Percentiles rank a stretch among this genome's conserved stretches.
Conservation (phyloP, 345 rosid species). For the Aquilaria yunnanensis region DNA sequence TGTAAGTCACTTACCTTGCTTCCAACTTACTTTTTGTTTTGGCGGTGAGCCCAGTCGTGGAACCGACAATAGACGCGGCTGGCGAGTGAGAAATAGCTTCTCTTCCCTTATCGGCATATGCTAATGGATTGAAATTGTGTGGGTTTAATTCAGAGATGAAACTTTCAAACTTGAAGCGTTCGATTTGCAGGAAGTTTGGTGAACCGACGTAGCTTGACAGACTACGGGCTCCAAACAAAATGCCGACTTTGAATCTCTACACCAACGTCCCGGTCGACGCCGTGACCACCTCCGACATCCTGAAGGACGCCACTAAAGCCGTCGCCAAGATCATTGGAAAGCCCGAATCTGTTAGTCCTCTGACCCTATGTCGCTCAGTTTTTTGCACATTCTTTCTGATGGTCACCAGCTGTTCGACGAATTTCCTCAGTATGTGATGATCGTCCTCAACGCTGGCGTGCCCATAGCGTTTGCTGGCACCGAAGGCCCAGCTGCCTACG, state of each 20-base stretch:
- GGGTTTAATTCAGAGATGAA: too few species aligned
- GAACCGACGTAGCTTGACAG: too few species aligned
- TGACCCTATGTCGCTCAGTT: not conserved
- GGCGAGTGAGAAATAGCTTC: too few species aligned
- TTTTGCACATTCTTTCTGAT: not conserved
- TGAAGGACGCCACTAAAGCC: slow-evolving; percentile 83
- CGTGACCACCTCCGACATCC: slow-evolving; percentile 79
- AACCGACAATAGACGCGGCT: too few species aligned
- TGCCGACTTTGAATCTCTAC: slow-evolving; percentile 84
- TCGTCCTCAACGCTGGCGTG: slow-evolving; percentile 74
- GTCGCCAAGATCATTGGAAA: slow-evolving; percentile 89
- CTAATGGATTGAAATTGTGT: too few species aligned
- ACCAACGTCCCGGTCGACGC: slow-evolving; percentile 86
- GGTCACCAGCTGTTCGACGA: slow-evolving; percentile 30
- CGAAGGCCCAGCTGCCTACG: slow-evolving; percentile 89
- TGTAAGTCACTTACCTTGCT: too few species aligned
- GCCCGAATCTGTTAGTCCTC: slow-evolving; percentile 69
- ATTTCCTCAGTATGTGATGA: slow-evolving; percentile 80
- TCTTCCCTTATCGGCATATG: too few species aligned
- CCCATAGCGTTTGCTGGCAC: slow-evolving; percentile 85
- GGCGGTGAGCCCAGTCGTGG: too few species aligned
- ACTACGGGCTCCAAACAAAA: slow-evolving; percentile 12
- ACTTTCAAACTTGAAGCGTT: too few species aligned
- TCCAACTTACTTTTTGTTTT: too few species aligned
- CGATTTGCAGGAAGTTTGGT: too few species aligned